Base-by-base conservation (phyloP, 495 filamentous ascomycete genomes). In the Letharia lupina region DNA sequence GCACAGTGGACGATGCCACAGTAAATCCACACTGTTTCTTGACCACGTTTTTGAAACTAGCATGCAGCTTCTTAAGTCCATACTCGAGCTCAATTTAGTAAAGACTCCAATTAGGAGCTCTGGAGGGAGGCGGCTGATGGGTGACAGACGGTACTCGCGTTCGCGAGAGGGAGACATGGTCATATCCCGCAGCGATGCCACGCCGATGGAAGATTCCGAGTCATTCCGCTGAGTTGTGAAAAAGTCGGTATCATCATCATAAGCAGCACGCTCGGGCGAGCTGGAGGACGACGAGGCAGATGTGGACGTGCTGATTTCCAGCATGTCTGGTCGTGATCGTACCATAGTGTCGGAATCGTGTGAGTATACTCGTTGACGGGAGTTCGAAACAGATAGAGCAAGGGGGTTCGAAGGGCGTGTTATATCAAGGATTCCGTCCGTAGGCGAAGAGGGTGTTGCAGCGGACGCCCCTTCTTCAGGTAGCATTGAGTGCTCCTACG, bases 61-160 rank as follows among this genome's bases (percentile, higher is more conserved):
- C 90, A 99, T 93, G 74, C 91, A 93, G 74, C 86, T 88, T 68
- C 89, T 79, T 67, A 97, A 83, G 72, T 98, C 94, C 7, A 76
- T 75, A 4, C 90, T 81, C 41, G 83, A 86, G 71, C 75, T 84
- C 54, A 99, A 85, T 73, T 91, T 94, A 18, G 89, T 81, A 77
- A 99, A 97, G 64, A 96, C 89, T 72, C 86, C 83, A 68, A 99
- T 97, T 62, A 98, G 83, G 58, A 99, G 87, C 79, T 99, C 95
- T 69, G 91, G 91, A 16, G 95, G 95, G 40, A 99, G 83, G 56
- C 87, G 84, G 60, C 89, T 85, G 68, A 97, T 87, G 52, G 93
- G 92, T 28, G 90, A 86, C 23, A 85, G 69, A 48, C 77, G 73
- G 33, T 76, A 71, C 69, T 86, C 86, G 70, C 83, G 81, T 66